Conservation (phyloP, 2,329 filamentous ascomycete species). For the Gaeumannomyces tritici region DNA sequence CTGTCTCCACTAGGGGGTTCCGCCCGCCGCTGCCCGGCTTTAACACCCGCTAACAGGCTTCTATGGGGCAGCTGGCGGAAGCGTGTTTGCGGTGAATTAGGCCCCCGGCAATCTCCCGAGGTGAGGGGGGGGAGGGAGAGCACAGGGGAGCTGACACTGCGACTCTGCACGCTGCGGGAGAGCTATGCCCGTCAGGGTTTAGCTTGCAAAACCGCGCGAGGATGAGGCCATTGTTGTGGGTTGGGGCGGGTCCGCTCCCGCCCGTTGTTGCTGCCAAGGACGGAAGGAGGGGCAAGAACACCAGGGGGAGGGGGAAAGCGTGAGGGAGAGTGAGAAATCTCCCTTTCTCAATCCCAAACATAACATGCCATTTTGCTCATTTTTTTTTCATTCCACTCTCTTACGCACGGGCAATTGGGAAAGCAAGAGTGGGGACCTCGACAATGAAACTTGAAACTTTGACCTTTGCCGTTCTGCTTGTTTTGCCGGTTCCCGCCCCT, state of each 20-base stretch:
- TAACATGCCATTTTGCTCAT: not conserved
- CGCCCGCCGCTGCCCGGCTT: not conserved
- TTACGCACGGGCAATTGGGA: not conserved
- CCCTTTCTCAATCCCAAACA: not conserved
- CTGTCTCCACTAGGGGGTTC: not conserved
- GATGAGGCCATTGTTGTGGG: not conserved
- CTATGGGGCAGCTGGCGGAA: not conserved
- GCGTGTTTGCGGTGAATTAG: not conserved
- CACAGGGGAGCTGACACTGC: not conserved
- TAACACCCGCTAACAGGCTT: not conserved
- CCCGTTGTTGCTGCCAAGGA: not conserved
- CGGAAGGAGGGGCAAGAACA: not conserved
- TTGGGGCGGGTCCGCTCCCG: not conserved
- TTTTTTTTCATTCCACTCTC: too few relatives aligned
- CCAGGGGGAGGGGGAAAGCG: not conserved
- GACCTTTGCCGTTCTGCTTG: too few relatives aligned
- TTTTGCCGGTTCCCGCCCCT: not conserved
- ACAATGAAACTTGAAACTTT: not conserved
- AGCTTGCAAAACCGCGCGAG: not conserved
- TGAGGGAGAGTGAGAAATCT: not conserved
- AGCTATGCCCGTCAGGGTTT: not conserved
- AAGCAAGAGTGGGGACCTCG: not conserved
- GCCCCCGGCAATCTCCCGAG: not conserved
- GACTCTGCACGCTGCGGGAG: not conserved
- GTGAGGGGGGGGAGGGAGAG: too few relatives aligned